Evolutionary conservation across 2,329 filamentous ascomycete genomes (phyloP), one percentile per base, ranked within the genome.

Genomic region (Macrophomina pseudophaseolina): DNA sequence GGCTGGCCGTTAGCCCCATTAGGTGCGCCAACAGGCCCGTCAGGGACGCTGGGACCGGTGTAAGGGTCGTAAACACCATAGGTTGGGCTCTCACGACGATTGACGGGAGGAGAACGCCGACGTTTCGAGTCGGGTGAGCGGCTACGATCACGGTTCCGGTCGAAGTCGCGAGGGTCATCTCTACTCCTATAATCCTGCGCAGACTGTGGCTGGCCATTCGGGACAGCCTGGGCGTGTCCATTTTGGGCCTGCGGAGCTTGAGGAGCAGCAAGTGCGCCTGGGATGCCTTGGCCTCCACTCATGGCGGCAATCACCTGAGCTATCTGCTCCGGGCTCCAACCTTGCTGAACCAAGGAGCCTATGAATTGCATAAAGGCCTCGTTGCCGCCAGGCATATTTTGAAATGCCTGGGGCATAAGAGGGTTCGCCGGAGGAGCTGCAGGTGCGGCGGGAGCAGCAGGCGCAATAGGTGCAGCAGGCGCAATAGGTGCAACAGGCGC

Each of bases 101-200:
- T 84, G 63, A 84, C 83, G 38, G 85, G 89, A 71, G 84, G 85
- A 68, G 87, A 88, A 69, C 86, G 84, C 72, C 88, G 89, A 84
- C 91, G 91, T 71, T 88, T 87, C 74, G 88, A 90, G 67, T 90
- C 89, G 60, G 93, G 92, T 70, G 93, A 97, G 46, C 91, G 74
- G 68, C 79, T 81, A 49, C 74, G 88, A 65, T 67, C 62, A 51
- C 66, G 60, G 44, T 52, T 46, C 40, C 62, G 42, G 40, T 66
- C 65, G 38, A 53, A 42, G 52, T 49, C 53, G 46, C 64, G 64
- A 33, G 65, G 48, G 46, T 58, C 44, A 35, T 63, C 56, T 59
- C 59, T 54, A 58, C 59, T 53, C 53, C 65, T 58, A 64, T 56
- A 64, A 28, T 66, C 40, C 59, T 62, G 64, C 35, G 64, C 64